Percentiles rank a stretch among this genome's conserved stretches.
Conservation (phyloP, 306 rosid species). For the Dryas octopetala region DNA sequence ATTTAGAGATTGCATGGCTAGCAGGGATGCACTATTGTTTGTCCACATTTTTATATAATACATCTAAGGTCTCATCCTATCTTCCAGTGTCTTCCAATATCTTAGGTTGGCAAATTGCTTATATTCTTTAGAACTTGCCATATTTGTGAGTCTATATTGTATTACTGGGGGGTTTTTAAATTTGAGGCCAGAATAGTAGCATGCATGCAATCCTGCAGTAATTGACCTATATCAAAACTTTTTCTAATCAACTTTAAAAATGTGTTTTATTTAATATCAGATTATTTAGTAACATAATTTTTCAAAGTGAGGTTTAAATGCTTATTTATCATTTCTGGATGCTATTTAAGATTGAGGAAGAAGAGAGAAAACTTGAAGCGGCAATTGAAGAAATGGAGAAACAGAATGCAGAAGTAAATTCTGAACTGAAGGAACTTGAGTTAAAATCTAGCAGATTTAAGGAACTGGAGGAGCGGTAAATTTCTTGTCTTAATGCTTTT, state of each 20-base stretch:
- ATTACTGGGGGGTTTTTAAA: neutral
- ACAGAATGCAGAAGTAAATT: slow-evolving; percentile 73
- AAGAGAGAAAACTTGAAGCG: slow-evolving; percentile 84
- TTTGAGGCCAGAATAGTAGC: neutral
- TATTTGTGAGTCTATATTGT: neutral
- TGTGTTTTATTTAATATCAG: neutral
- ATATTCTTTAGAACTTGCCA: neutral
- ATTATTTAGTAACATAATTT: slow-evolving; percentile 23
- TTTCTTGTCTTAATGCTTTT: slow-evolving; percentile 24
- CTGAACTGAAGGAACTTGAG: slow-evolving; percentile 81
- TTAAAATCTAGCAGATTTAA: slow-evolving; percentile 71
- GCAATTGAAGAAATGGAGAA: slow-evolving; percentile 80
- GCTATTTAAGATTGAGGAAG: slow-evolving; percentile 79
- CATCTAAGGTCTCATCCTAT: neutral
- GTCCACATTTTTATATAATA: neutral
- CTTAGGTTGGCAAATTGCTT: neutral
- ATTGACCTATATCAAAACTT: neutral
- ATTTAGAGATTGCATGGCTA: neutral
- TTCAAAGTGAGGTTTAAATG: slow-evolving; percentile 27
- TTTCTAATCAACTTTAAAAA: neutral
- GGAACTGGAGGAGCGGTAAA: slow-evolving; percentile 88
- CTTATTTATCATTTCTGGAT: slow-evolving; percentile 30
- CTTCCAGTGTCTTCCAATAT: neutral
- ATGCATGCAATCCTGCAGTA: neutral
- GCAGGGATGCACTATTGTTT: neutral